Base-by-base conservation (phyloP, 2,329 filamentous ascomycete species). In the Fusarium longipes region DNA sequence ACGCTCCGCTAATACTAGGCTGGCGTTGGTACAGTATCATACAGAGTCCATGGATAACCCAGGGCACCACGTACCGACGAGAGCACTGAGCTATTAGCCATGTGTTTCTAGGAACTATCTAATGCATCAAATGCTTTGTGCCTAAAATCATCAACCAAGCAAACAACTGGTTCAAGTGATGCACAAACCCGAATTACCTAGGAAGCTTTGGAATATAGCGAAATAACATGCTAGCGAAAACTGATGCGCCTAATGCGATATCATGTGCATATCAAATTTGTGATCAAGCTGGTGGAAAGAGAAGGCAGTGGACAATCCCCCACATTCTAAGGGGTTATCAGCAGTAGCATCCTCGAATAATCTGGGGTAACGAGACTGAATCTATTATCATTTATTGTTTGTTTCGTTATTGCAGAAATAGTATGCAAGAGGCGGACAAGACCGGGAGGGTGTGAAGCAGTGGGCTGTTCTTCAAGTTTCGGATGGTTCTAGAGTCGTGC, bases 351-450 rank as follows among this genome's bases (percentile, higher is more conserved):
- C 49, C 38, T 44, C 27, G 45, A 63, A 68, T 30, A 70, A 68
- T 71, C 71, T 45, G 71, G 67, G 71, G 69, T 73, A 68, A 25
- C 25, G 14, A 49, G 42, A 24, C 29, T n/a, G n/a, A n/a, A n/a
- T n/a, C n/a, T n/a, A 36, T 25, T n/a, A 49, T 24, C 29, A 20
- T 32, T n/a, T 24, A 39, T 24, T 40, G 22, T 18, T 27, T 38
- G 20, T 24, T 6, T 24, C n/a, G n/a, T n/a, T n/a, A n/a, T 17
- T 48, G 32, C 25, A 35, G 29, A 17, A 20, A 24, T 40, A 43
- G 17, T 22, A 39, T 36, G 33, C 40, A 11, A 30, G 22, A 51
- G 32, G 43, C 40, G 51, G 57, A 40, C 40, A 50, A 44, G 52
- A 27, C 51, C 63, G 58, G 52, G 63, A 57, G 67, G 58, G 63